Conservation (phyloP, 495 filamentous ascomycete genomes). For the Immersiella caudata region DNA sequence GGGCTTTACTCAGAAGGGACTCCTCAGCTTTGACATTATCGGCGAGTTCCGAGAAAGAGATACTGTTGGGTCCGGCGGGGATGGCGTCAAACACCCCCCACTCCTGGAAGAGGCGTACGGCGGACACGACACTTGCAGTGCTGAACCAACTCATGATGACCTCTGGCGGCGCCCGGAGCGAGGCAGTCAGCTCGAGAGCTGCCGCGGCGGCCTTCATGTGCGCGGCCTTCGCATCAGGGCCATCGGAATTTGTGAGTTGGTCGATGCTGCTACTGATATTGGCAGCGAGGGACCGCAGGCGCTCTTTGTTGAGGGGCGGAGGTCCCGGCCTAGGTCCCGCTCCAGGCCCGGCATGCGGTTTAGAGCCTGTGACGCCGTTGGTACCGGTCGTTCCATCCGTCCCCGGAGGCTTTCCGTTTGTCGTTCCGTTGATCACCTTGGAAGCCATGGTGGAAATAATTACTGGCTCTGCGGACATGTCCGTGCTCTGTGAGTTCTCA, state of each 20-base stretch:
- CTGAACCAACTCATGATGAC: conserved; percentile 34
- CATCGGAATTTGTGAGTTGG: not conserved
- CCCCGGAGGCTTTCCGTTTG: not conserved
- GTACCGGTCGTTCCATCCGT: too few relatives aligned
- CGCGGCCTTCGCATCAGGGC: conserved; percentile 12
- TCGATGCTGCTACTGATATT: conserved; percentile 21
- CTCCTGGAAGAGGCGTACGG: conserved; percentile 37
- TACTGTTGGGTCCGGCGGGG: conserved; percentile 26
- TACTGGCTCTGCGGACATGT: too few relatives aligned
- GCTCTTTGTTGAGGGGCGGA: conserved; percentile 8
- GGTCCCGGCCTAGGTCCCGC: not conserved
- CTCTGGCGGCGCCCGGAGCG: conserved; percentile 30
- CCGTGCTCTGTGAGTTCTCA: too few relatives aligned
- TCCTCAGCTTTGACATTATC: conserved; percentile 30
- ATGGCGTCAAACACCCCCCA: conserved; percentile 43
- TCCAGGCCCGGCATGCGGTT: not conserved
- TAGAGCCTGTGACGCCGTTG: not conserved
- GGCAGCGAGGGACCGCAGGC: conserved; percentile 20
- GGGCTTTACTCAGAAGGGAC: conserved; percentile 30
- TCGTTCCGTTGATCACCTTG: not conserved
- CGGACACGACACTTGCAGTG: conserved; percentile 32
- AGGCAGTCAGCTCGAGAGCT: conserved; percentile 22
- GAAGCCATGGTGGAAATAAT: not conserved
- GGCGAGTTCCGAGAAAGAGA: conserved; percentile 35
- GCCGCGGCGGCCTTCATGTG: conserved; percentile 20